A percentile compares a stretch with the other conserved stretches of the same genome.
These are phyloP conservation scores for Beauveria caledonica DNA, from an alignment of 2,329 filamentous ascomycete genomes.

Conservation along the genomic window DNA sequence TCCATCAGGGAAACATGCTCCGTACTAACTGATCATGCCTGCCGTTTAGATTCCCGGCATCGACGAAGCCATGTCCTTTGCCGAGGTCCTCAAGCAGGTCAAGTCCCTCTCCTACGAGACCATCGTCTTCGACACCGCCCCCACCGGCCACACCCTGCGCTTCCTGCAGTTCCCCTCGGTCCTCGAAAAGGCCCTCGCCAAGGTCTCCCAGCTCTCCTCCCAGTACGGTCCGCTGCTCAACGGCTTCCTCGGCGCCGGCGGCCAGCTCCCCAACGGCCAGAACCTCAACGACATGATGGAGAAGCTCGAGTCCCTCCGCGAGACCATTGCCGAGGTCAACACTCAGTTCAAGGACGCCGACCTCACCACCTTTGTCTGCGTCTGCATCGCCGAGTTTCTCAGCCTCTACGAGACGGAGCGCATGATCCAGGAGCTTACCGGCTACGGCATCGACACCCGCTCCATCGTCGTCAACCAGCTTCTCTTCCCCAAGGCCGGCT, in stretches of 20 bases:
- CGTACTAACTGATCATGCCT: background rate
- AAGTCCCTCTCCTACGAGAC: constrained; percentile 98
- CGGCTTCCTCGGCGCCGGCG: constrained; percentile 75
- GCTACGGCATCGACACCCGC: constrained; percentile 92
- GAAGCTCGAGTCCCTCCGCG: constrained; percentile 88
- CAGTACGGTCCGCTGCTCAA: constrained; percentile 97
- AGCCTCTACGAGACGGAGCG: constrained; percentile 97
- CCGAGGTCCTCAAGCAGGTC: constrained; percentile 97
- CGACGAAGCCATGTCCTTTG: constrained; percentile 99
- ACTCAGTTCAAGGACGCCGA: constrained; percentile 95
- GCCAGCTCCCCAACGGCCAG: constrained; percentile 77
- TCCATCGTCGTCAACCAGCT: constrained; percentile 97
- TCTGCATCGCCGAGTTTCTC: constrained; percentile 96
- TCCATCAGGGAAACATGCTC: background rate
- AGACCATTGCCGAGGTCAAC: constrained; percentile 94
- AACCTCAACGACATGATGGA: constrained; percentile 85
- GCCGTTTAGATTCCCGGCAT: constrained; percentile 78
- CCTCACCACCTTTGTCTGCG: constrained; percentile 94
- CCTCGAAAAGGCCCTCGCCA: constrained; percentile 96
- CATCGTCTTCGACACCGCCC: constrained; percentile 98
- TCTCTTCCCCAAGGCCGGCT: constrained; percentile 79
- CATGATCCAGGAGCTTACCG: constrained; percentile 96
- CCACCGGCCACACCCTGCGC: constrained; percentile 93
- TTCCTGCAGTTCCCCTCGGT: constrained; percentile 98
- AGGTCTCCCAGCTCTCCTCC: constrained; percentile 84